Percentiles rank a stretch among this genome's conserved stretches.
Evolutionary conservation across 1,284 basidiomycete genomes (phyloP).

Genomic region (Bjerkandera adusta): DNA sequence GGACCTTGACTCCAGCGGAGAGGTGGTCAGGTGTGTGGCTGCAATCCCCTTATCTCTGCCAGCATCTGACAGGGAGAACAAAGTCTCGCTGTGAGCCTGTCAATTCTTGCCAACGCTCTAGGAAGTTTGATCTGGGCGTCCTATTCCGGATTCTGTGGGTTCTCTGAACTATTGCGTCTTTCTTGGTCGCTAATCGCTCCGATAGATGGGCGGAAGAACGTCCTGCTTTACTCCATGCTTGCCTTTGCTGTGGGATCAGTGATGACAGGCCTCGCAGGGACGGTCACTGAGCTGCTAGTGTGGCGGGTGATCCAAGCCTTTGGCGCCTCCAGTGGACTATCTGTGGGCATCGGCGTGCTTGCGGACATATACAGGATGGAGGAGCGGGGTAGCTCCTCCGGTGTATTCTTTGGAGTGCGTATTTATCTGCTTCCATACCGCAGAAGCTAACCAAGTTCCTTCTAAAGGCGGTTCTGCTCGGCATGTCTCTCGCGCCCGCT

Average conservation of each 20-base stretch:
- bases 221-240: conserved; percentile 59
- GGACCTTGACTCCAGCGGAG: conserved; percentile 51
- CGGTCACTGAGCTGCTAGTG: conserved; percentile 48
- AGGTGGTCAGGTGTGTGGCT: conserved; percentile 47
- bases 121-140: conserved; percentile 50
- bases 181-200: not conserved
- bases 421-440: not conserved
- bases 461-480: conserved; percentile 25
- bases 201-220: conserved; percentile 58
- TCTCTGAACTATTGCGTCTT: not conserved
- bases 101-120: conserved; percentile 39
- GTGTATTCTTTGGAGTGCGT: conserved; percentile 38
- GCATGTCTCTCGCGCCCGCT: conserved; percentile 30
- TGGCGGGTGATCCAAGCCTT: conserved; percentile 64
- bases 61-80: not conserved
- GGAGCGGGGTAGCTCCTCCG: conserved; percentile 41
- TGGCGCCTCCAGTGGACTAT: conserved; percentile 39
- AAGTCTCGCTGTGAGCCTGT: conserved; percentile 41
- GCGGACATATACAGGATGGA: conserved; percentile 42
- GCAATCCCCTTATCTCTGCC: conserved; percentile 3
- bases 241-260: conserved; percentile 58
- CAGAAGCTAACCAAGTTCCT: not conserved
- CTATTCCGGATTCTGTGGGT: conserved; percentile 49
- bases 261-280: conserved; percentile 49
- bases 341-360: conserved; percentile 43